These are phyloP conservation scores for Phialocephala sp. DNA, from an alignment of 2,329 filamentous ascomycete species.

Conservation along the genomic window DNA sequence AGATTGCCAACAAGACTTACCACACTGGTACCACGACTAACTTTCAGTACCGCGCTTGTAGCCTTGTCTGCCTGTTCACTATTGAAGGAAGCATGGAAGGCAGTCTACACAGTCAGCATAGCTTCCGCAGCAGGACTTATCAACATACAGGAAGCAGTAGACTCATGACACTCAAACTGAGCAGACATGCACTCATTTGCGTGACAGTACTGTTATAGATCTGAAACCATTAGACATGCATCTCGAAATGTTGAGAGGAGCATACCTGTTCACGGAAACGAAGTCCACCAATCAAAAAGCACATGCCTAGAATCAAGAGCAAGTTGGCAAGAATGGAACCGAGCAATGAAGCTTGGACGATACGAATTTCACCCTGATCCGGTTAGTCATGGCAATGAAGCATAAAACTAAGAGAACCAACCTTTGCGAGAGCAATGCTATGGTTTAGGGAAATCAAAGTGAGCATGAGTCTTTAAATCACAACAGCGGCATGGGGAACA, in stretches of 20 bases:
- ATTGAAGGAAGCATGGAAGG: constrained; percentile 87
- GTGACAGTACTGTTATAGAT: constrained; percentile 96
- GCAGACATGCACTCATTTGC: constrained; percentile 92
- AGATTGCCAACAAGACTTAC: constrained; percentile 53
- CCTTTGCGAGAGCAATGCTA: constrained; percentile 78
- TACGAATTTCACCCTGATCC: constrained; percentile 75
- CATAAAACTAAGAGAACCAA: constrained; percentile 39
- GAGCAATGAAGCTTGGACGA: constrained; percentile 88
- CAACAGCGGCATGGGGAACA: constrained; percentile 30
- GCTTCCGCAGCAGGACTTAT: background rate
- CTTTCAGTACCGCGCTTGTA: constrained; percentile 75
- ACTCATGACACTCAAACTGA: constrained; percentile 90
- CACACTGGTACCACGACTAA: constrained; percentile 89
- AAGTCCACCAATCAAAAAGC: constrained; percentile 84
- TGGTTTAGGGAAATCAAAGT: constrained; percentile 42
- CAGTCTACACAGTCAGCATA: constrained; percentile 60
- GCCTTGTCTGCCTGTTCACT: constrained; percentile 58
- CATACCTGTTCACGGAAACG: constrained; percentile 83
- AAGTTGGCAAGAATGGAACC: constrained; percentile 91
- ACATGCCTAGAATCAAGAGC: constrained; percentile 89
- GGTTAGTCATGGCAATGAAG: constrained; percentile 34
- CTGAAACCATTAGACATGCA: constrained; percentile 45
- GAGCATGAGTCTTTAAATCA: constrained; percentile 44
- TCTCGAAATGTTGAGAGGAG: too few relatives aligned
- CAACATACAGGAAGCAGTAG: constrained; percentile 75